Evolutionary conservation across 2,329 filamentous ascomycete species (phyloP).

Genomic region (Aspergillus ibericus): DNA sequence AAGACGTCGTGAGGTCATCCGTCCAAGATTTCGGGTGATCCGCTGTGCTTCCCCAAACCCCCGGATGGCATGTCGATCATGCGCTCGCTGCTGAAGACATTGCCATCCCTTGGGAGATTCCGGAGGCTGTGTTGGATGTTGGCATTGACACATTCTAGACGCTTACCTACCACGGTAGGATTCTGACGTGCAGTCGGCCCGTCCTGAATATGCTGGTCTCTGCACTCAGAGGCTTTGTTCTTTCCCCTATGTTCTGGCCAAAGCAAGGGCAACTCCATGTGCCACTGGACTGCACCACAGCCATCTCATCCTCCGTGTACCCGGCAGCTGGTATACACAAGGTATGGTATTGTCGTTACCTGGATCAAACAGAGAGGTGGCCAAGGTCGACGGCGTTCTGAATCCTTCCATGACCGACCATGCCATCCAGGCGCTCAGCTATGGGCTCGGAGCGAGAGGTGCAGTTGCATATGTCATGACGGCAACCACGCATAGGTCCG

Average conservation of each 20-base stretch:
- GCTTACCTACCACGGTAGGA: background rate
- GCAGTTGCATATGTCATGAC: constrained; percentile 12
- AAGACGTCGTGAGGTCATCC: background rate
- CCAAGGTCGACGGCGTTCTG: background rate
- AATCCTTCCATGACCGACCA: constrained; percentile 4
- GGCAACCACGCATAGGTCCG: constrained; percentile 15
- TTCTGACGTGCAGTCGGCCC: constrained; percentile 5
- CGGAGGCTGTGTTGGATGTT: background rate
- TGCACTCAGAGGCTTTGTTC: background rate
- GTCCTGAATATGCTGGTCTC: background rate
- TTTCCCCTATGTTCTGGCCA: background rate
- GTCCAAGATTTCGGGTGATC: constrained; percentile 7
- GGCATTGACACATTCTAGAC: constrained; percentile 4
- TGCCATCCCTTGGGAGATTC: background rate
- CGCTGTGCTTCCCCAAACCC: constrained; percentile 9
- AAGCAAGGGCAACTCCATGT: constrained; percentile 11
- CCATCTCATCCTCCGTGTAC: constrained; percentile 6
- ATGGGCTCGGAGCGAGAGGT: constrained; percentile 2
- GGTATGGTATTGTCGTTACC: constrained; percentile 9
- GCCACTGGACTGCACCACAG: background rate
- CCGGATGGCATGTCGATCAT: constrained; percentile 15
- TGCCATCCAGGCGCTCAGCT: background rate
- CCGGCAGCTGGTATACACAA: background rate
- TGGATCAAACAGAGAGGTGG: background rate
- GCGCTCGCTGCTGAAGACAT: constrained; percentile 7